These are phyloP conservation scores for Cladophialophora yegresii DNA, from an alignment of 2,329 filamentous ascomycete genomes.

Conservation along the genomic window DNA sequence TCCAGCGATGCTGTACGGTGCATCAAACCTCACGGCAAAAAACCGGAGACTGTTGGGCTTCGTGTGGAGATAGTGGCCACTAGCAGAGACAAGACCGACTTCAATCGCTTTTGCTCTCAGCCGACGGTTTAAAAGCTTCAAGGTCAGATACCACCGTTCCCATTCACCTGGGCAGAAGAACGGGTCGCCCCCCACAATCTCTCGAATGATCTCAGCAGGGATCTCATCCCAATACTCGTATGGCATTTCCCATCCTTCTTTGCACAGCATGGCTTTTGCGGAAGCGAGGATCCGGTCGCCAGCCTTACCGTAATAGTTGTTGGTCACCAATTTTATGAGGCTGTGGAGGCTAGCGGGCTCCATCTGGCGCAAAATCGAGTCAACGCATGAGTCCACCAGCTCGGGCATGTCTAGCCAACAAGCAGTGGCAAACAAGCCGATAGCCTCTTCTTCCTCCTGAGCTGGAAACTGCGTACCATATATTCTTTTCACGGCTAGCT, in stretches of 20 bases:
- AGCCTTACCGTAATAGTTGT: slow-evolving; percentile 58
- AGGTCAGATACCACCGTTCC: slow-evolving; percentile 59
- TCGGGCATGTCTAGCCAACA: slow-evolving; percentile 63
- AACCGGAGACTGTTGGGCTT: slow-evolving; percentile 52
- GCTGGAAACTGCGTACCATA: slow-evolving; percentile 54
- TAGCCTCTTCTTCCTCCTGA: slow-evolving; percentile 56
- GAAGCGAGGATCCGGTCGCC: slow-evolving; percentile 59
- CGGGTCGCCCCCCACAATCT: slow-evolving; percentile 61
- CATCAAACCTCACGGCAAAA: slow-evolving; percentile 57
- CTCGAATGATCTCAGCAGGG: slow-evolving; percentile 59
- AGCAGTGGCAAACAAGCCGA: slow-evolving; percentile 58
- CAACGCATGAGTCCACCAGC: slow-evolving; percentile 56
- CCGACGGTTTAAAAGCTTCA: slow-evolving; percentile 56
- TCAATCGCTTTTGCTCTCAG: slow-evolving; percentile 52
- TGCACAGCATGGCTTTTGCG: slow-evolving; percentile 60
- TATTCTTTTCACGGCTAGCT: slow-evolving; percentile 57
- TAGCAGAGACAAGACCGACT: slow-evolving; percentile 50
- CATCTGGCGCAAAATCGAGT: slow-evolving; percentile 59
- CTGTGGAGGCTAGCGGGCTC: slow-evolving; percentile 51
- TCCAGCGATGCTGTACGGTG: slow-evolving; percentile 52
- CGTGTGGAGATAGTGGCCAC: slow-evolving; percentile 48
- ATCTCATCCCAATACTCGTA: slow-evolving; percentile 57
- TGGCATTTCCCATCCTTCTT: slow-evolving; percentile 60
- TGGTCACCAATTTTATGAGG: slow-evolving; percentile 57
- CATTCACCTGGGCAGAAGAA: slow-evolving; percentile 62